Evolutionary conservation across 148 eudicot species (phyloP), one percentile per base, ranked within the genome.

Genomic region (Camellia lanceoleosa): DNA sequence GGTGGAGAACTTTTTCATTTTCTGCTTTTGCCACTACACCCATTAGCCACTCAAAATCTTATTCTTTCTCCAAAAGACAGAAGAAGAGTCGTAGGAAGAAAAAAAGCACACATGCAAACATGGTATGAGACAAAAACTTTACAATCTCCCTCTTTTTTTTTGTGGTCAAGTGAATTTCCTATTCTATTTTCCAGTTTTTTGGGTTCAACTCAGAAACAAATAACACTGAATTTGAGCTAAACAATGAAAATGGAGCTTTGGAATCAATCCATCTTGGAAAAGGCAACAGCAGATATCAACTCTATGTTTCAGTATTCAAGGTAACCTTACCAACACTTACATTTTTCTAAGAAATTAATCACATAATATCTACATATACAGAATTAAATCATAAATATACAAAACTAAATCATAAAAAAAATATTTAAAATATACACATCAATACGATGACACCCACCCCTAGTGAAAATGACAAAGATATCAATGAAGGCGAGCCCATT

Each of bases 41-140:
- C 68, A 67, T 15, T 14, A 46, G 59, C 79, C 83, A 80, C 66
- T 64, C 79, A 75, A 10, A 64, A 9, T 51, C 79, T 80, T 23
- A 55, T 66, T 74, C 49, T 66, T 42, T 56, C 44, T 38, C 78
- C 72, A 51, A 38, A 64, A 14, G 23, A 65, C 69, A 30, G 18
- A 47, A 62, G 44, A 20, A 11, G 47, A 44, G 20, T 16, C 12
- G 44, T 61, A 54, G 54, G 78, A 42, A 73, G 54, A 74, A 43
- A 42, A 73, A 64, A 74, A 43, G n/a, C 78, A 41, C 56, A 67
- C 74, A 80, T 67, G 58, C 68, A 75, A 66, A 55, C 83, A 75
- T 74, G 78, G 67, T 66, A 74, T 30, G 70, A 52, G 83, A 80
- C 83, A 74, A 80, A 74, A 65, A 74, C 63, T 64, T 65, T 63